A percentile compares a stretch with the other conserved stretches of the same genome.
Evolutionary conservation across 306 rosid genomes (phyloP).

Genomic region (Mimosa pudica): DNA sequence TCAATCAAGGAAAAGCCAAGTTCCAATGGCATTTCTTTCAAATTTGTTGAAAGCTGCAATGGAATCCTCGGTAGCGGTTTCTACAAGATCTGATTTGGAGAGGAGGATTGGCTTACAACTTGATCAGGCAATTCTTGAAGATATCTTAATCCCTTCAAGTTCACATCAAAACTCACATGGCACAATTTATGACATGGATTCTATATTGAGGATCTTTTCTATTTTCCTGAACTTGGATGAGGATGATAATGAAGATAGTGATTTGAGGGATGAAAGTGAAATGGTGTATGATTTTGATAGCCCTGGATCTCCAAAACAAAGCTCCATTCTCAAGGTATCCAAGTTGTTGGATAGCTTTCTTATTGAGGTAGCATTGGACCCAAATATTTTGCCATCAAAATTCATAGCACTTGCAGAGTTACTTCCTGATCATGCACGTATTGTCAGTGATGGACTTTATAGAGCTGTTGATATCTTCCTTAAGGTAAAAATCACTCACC

Average conservation of each 20-base stretch:
- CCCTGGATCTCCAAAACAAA: slow-evolving; percentile 96
- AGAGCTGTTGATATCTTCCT: slow-evolving; percentile 94
- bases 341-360: slow-evolving; percentile 83
- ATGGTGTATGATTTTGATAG: slow-evolving; percentile 87
- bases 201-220: slow-evolving; percentile 82
- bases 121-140: slow-evolving; percentile 98
- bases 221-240: slow-evolving; percentile 85
- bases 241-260: slow-evolving; percentile 73
- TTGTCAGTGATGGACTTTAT: slow-evolving; percentile 84
- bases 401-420: slow-evolving; percentile 82
- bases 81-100: slow-evolving; percentile 89
- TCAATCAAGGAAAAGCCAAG: slow-evolving; percentile 85
- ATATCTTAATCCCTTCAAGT: slow-evolving; percentile 77
- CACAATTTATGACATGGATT: slow-evolving; percentile 77
- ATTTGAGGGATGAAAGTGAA: slow-evolving; percentile 76
- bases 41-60: slow-evolving; percentile 89
- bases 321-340: slow-evolving; percentile 89
- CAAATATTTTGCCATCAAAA: slow-evolving; percentile 74
- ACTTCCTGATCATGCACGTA: slow-evolving; percentile 94
- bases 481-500: slow-evolving; percentile 58
- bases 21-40: slow-evolving; percentile 96
- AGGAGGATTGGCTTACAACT: slow-evolving; percentile 89
- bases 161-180: slow-evolving; percentile 61
- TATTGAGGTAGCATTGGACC: slow-evolving; percentile 89
- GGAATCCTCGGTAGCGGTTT: slow-evolving; percentile 70